Evolutionary conservation across 371 early-diverging fungal species (phyloP), one percentile per base, ranked within the genome.

Genomic region (Lichtheimia hyalospora): DNA sequence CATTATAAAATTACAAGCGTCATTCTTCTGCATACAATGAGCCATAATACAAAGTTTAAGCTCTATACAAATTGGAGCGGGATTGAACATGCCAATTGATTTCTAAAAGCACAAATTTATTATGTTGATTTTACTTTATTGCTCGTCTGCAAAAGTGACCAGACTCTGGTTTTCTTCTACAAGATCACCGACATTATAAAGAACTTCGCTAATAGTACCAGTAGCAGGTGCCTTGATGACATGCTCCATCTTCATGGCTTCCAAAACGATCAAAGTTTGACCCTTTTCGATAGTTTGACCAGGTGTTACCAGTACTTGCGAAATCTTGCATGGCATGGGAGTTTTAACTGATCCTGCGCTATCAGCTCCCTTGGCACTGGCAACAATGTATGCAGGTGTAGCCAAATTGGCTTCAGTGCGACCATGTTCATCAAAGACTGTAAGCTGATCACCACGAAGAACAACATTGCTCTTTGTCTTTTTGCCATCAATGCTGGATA

Each of bases 241-340:
- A 63, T 97, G 96, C 81, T 97, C 96, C 98, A 97, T 97, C 84
- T 97, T 97, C 98, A 97, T 97, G 18, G 98, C 98, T 67, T 97
- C 98, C 44, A 97, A 79, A 24, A 97, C 84, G 1, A 97, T 73
- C 51, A 97, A 72, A 16, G 89, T 82, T 46, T 88, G 82, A 24
- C 92, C 96, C 73, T 92, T 91, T 53, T 84, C 82, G n/a, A 97
- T 93, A 39, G 71, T 73, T 51, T 94, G 89, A 18, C 97, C 98
- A 14, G 87, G 79, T 54, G 88, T 79, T 15, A 93, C 87, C 64
- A 89, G 66, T 0, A 97, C 88, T 70, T 92, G 91, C 6, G 93
- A 89, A 57, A 97, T 94, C 80, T 94, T 96, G 82, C 97, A 94
- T 10, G 97, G 95, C 98, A 97, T 96, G 7, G 98, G 98, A 15